Base-by-base conservation (phyloP, 345 rosid species). In the Carallia brachiata region DNA sequence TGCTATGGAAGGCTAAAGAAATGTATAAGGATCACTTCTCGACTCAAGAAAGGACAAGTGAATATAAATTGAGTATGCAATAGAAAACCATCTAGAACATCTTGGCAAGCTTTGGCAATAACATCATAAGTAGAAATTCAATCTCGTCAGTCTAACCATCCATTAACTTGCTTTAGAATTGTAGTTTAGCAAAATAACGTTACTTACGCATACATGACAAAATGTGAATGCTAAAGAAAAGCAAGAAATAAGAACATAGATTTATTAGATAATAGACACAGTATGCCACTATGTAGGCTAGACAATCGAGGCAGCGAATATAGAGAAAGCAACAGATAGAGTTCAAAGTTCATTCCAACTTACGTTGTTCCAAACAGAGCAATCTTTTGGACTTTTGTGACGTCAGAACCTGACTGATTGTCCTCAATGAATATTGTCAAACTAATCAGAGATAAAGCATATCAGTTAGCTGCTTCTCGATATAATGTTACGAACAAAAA, bases 361-460 rank as follows among this genome's bases (percentile, higher is more conserved):
- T 85, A 95, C 97, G 97, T 90, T 69, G 92, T 79, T 69, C 99
- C 99, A 65, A 77, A 81, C 70, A 95, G 82, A 13, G 88, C 88
- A 71, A 90, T 90, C 92, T 90, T 95, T 75, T 91, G 93, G 72
- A 90, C 88, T 85, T 91, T 95, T 9, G 97, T 91, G 81, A 85
- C 64, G 55, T 95, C 97, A 64, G 92, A 80, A 68, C 77, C 96
- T 0, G 86, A 84, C 50, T 95, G 97, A 79, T 92, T 95, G 82
- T 90, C 97, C 85, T 95, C 99, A 4, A 92, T 87, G 69, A 95
- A 92, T 73, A 95, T 85, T 36, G 99, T 89, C 84, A 95, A 84
- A 84, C 97, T 95, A 80, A 65, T 60, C 63, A 67, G 73, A 61
- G 77, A 27, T 54, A 39, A 56, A 39, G 5, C 63, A 76, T 12